Evolutionary conservation across 2,329 filamentous ascomycete species (phyloP).

Genomic region (Diaporthe citrichinensis): DNA sequence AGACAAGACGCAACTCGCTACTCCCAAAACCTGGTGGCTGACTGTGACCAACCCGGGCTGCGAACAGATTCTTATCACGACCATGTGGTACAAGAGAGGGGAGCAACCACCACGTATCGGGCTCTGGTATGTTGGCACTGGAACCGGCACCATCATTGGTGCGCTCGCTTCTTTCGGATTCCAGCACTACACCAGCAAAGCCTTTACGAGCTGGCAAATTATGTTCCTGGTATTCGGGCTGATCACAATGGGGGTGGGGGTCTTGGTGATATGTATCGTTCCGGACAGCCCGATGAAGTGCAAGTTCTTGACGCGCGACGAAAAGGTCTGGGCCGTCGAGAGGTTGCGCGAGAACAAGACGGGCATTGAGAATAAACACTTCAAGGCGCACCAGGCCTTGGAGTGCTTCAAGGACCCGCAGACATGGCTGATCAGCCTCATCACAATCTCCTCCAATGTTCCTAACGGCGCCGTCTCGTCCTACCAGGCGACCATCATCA

Average conservation of each 20-base stretch:
- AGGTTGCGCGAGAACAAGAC: slow-evolving; percentile 75
- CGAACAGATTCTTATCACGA: slow-evolving; percentile 35
- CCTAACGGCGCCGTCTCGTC: slow-evolving; percentile 44
- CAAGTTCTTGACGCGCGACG: slow-evolving; percentile 35
- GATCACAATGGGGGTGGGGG: slow-evolving; percentile 38
- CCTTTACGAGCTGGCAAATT: slow-evolving; percentile 44
- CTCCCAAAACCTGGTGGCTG: neutral
- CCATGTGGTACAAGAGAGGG: slow-evolving; percentile 53
- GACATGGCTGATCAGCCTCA: slow-evolving; percentile 44
- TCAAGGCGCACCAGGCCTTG: slow-evolving; percentile 72
- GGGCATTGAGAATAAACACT: slow-evolving; percentile 78
- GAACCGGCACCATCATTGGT: slow-evolving; percentile 49
- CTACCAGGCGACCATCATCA: slow-evolving; percentile 43
- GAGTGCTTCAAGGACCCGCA: slow-evolving; percentile 41
- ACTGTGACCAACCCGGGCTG: neutral
- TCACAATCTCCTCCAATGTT: slow-evolving; percentile 42
- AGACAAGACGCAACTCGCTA: neutral
- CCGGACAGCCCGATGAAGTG: slow-evolving; percentile 39
- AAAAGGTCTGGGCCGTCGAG: slow-evolving; percentile 45
- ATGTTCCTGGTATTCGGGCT: slow-evolving; percentile 42
- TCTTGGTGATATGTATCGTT: slow-evolving; percentile 37
- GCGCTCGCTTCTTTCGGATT: slow-evolving; percentile 50
- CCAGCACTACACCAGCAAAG: slow-evolving; percentile 45
- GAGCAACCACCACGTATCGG: slow-evolving; percentile 52
- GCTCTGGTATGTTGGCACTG: slow-evolving; percentile 53